Evolutionary conservation across 768 basidiomycete species (phyloP).

Genomic region (Rubroboletus satanas): DNA sequence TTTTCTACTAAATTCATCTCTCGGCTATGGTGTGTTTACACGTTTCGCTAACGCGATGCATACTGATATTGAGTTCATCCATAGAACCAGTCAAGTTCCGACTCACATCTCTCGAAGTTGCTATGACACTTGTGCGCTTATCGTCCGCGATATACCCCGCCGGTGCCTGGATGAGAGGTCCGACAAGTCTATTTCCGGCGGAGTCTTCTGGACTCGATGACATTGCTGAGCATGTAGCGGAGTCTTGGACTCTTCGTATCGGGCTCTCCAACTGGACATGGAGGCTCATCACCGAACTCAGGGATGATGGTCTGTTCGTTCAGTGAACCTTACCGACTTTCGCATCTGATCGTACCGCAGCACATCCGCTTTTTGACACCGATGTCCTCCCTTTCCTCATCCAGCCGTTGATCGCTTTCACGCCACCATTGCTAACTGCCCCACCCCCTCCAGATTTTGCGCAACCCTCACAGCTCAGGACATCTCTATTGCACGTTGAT

Average conservation of each 20-base stretch:
- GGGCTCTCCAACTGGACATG: slow-evolving; percentile 74
- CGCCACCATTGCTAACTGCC: slow-evolving; percentile 46
- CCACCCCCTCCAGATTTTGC: slow-evolving; percentile 38
- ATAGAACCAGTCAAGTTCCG: slow-evolving; percentile 69
- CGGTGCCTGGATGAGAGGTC: slow-evolving; percentile 52
- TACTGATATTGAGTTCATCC: slow-evolving; percentile 2
- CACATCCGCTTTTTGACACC: slow-evolving; percentile 54
- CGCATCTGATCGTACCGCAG: slow-evolving; percentile 29
- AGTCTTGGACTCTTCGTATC: slow-evolving; percentile 64
- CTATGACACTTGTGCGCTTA: slow-evolving; percentile 63
- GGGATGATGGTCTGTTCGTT: slow-evolving; percentile 57
- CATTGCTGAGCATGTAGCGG: slow-evolving; percentile 33
- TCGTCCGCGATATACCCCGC: slow-evolving; percentile 71
- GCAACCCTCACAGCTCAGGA: slow-evolving; percentile 38
- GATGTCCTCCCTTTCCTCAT: slow-evolving; percentile 63
- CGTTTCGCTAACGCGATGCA: neutral
- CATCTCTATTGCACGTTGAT: slow-evolving; percentile 56
- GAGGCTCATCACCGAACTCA: slow-evolving; percentile 69
- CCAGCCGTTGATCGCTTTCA: slow-evolving; percentile 54
- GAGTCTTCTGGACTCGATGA: slow-evolving; percentile 15
- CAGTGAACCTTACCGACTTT: neutral
- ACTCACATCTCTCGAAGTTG: slow-evolving; percentile 65
- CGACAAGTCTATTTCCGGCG: slow-evolving; percentile 21
- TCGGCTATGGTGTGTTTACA: slow-evolving; percentile 62
- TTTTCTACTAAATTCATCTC: slow-evolving; percentile 70